These are phyloP conservation scores for Coemansia pectinata DNA, from an alignment of 192 early-diverging fungal genomes.

Conservation along the genomic window DNA sequence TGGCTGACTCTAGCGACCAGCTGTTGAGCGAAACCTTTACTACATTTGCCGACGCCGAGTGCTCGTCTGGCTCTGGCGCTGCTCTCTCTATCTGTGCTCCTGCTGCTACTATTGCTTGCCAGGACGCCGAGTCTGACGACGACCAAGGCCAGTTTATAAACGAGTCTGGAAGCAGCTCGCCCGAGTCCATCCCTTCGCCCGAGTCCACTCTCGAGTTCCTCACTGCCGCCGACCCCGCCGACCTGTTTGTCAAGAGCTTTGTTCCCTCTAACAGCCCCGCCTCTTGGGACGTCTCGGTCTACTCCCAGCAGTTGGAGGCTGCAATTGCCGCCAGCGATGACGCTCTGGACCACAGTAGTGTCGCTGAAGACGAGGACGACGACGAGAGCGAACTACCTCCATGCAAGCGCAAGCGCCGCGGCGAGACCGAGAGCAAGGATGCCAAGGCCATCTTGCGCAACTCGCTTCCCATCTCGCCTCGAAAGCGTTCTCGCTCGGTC, in stretches of 20 bases:
- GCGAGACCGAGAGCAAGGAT: slow-evolving; percentile 34
- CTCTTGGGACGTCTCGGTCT: slow-evolving; percentile 22
- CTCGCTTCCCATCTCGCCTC: slow-evolving; percentile 37
- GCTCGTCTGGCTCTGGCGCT: neutral
- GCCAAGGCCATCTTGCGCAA: slow-evolving; percentile 34
- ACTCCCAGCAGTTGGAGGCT: neutral
- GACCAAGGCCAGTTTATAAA: slow-evolving; percentile 30
- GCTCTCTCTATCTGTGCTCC: neutral
- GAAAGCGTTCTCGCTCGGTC: slow-evolving; percentile 51
- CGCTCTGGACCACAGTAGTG: neutral
- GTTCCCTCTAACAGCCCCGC: slow-evolving; percentile 15
- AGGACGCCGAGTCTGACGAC: slow-evolving; percentile 16
- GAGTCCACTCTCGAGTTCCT: slow-evolving; percentile 37
- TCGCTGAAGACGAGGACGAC: slow-evolving; percentile 7
- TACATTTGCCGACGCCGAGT: slow-evolving; percentile 37
- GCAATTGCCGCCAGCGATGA: neutral
- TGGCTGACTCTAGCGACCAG: slow-evolving; percentile 43
- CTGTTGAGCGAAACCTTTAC: slow-evolving; percentile 45
- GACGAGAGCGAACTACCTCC: slow-evolving; percentile 35
- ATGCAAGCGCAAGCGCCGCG: slow-evolving; percentile 51
- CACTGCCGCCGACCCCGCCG: slow-evolving; percentile 29
- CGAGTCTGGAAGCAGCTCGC: slow-evolving; percentile 35
- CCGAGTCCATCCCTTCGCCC: slow-evolving; percentile 28
- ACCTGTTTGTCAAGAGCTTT: slow-evolving; percentile 38
- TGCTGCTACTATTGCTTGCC: neutral